Base-by-base conservation (phyloP, 2,329 filamentous ascomycete species). In the Arthroderma sp. region DNA sequence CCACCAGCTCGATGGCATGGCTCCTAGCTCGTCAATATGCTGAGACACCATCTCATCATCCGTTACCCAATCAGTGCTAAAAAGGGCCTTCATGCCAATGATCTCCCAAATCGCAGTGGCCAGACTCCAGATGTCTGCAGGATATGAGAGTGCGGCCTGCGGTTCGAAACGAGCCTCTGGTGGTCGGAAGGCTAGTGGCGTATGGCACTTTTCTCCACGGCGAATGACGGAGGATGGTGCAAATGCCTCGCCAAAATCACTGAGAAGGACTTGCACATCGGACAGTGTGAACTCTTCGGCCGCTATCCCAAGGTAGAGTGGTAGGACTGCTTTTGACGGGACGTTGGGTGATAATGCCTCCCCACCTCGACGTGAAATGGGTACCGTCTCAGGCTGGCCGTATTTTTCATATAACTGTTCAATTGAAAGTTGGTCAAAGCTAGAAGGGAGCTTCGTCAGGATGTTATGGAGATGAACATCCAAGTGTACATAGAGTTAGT, bases 221-320 rank as follows among this genome's bases (percentile, higher is more conserved):
- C 66, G 66, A 35, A 39, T 2, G 1, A 66, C 61, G 15, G 49
- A 59, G n/a, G 66, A 64, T 15, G 19, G 19, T 1, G 61, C 33
- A 58, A 68, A 70, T n/a, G 67, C 63, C 51, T 69, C 66, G 9
- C 67, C 67, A 62, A 69, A 70, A 56, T 69, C 68, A 57, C 59
- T 59, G n/a, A 70, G 66, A 25, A 69, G 47, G 3, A 71, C 55
- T 2, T 58, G 56, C 1, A 62, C 61, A 52, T 71, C 67, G 1
- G 56, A 39, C 7, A 68, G 47, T 1, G 60, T 58, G 31, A 68
- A 66, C 0, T 65, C 59, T 23, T 62, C 7, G 25, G 66, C 67
- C 1, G 61, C 31, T 57, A 66, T 66, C 2, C 64, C 64, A 51
- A 68, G 61, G 56, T 37, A 58, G 15, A 59, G 57, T 9, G 62